Base-by-base conservation (phyloP, 2,329 filamentous ascomycete genomes). In the Paradendryphiella salina region DNA sequence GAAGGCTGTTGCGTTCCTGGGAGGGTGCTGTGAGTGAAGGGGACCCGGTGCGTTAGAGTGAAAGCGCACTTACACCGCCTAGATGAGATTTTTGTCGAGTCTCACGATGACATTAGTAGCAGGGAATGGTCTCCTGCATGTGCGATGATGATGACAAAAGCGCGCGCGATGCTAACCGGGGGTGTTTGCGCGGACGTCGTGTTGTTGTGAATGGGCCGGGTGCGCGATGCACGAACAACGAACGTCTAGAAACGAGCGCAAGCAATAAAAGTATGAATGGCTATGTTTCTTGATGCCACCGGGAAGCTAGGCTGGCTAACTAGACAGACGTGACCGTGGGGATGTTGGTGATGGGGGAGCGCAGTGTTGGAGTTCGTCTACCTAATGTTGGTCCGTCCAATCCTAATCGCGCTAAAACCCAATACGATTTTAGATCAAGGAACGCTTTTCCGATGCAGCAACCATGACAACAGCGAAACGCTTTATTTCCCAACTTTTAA, bases 51-150 rank as follows among this genome's bases (percentile, higher is more conserved):
- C 29, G 32, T 48, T 46, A 32, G 48, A 50, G 54, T 41, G 53
- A 50, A 28, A 44, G 52, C 41, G 52, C 61, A 64, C 64, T 50
- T 58, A 63, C 62, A 67, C 60, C 62, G 62, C 63, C 56, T 50
- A 28, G 51, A 46, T 56, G n/a, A 7, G 28, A 38, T 20, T 43
- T 29, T 39, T n/a, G 33, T 35, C 40, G 39, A 57, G 34, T 35
- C 31, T 54, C 46, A 59, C 20, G 40, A 53, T 56, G 41, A 56
- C 68, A 70, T 70, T 49, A 59, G 63, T 63, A 58, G 57, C 52
- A 57, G 45, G 43, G 40, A 37, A 47, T 38, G 32, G 36, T 40
- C 54, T 54, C 43, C 45, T 62, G 65, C 59, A 59, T 61, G 40
- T 55, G 63, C 56, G 61, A 60, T 37, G 47, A 57, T 46, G 54